phyloP scores from a whole-genome alignment of 202 grass and related monocot genomes.

The Cymbopogon flexuosus region DNA sequence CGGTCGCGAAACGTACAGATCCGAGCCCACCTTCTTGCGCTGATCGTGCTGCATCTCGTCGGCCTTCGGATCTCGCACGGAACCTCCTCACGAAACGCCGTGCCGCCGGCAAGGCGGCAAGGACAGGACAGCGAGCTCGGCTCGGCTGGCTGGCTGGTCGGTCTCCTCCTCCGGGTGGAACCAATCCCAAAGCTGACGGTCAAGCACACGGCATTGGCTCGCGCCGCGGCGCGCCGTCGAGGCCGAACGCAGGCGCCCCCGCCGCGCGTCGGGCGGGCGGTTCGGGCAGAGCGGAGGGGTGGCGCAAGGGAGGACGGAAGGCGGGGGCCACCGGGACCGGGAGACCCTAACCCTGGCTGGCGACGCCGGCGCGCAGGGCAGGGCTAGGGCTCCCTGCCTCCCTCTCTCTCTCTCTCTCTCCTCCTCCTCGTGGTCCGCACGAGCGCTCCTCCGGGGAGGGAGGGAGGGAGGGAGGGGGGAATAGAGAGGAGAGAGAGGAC shows the following conservation, averaged over 20 bases:
- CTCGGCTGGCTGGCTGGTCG: background rate
- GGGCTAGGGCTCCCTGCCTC: conserved; percentile 45
- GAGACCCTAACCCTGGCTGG: conserved; percentile 57
- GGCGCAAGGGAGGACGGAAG: background rate
- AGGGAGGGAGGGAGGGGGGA: background rate
- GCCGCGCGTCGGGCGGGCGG: conserved; percentile 23
- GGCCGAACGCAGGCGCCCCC: conserved; percentile 14
- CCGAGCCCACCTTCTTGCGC: conserved; percentile 72
- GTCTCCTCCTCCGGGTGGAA: background rate
- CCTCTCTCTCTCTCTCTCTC: background rate
- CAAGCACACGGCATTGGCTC: conserved; percentile 48
- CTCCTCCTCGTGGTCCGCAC: conserved; percentile 29
- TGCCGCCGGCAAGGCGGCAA: background rate
- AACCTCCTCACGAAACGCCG: conserved; percentile 25
- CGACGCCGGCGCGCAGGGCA: conserved; percentile 29
- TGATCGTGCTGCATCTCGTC: conserved; percentile 91
- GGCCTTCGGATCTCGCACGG: conserved; percentile 40
- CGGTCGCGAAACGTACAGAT: conserved; percentile 10
- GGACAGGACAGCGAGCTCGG: background rate
- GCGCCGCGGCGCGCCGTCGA: background rate
- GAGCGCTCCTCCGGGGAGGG: background rate
- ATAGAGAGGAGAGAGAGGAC: conserved; percentile 24
- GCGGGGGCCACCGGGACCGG: background rate
- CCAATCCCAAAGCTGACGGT: background rate
- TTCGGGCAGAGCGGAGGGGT: conserved; percentile 30